Base-by-base conservation (phyloP, 345 rosid genomes). In the Syzygium oleosum region DNA sequence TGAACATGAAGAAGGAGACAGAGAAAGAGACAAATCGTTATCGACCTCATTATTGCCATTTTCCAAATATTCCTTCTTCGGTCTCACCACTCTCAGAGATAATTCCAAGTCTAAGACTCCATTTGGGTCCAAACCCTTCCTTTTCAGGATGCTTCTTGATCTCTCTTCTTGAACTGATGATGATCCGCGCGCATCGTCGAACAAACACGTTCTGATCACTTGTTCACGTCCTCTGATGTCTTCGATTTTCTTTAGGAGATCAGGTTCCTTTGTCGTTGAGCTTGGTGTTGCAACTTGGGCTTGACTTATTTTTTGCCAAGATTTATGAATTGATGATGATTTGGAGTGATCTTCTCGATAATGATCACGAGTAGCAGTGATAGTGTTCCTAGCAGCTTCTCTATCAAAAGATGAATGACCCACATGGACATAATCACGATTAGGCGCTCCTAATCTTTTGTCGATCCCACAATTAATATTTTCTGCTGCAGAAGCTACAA, bases 1-100 rank as follows among this genome's bases (percentile, higher is more conserved):
- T 73, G 83, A 38, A 73, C 27, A 22, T 11, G 83, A 90, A 27
- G 94, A 88, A 2, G 96, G 92, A 85, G 94, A 92, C 91, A 95
- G 87, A 83, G 99, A 94, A 88, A 95, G 98, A 86, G 94, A 92
- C 93, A 97, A 93, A 89, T 54, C 89, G 85, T 93, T 88, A 65
- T 85, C 85, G 85, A 78, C 86, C 85, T 85, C 89, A 65, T 86
- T 88, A 23, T 86, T 25, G 51, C 88, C 52, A 87, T 59, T 77
- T 73, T 63, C 56, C 88, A 38, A 38, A 38, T 73, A 38, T 73
- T 73, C 83, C 84, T 73, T 85, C 68, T 86, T 88, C 53, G 38
- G 43, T 61, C 88, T 85, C 38, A 86, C 85, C 34, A 85, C 90
- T 61, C 89, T 89, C 77, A 86, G 63, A 21, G 98, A 94, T 73